A percentile compares a stretch with the other conserved stretches of the same genome.
These are phyloP conservation scores for Entomortierella chlamydospora DNA, from an alignment of 192 early-diverging fungal species.

Conservation along the genomic window DNA sequence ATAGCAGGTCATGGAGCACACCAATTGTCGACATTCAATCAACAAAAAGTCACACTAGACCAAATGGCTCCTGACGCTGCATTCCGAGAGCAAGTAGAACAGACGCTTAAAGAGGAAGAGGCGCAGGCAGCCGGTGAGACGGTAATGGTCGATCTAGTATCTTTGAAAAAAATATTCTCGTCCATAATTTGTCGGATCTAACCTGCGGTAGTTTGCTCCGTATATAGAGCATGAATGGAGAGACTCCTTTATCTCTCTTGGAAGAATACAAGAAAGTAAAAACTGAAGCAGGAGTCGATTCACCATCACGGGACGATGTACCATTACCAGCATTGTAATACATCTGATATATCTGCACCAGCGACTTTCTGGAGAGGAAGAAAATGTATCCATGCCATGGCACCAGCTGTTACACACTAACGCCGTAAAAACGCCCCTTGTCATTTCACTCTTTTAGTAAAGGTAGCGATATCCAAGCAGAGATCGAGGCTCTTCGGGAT, in stretches of 20 bases:
- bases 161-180: background rate
- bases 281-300: slow-evolving; percentile 68
- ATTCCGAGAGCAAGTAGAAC: slow-evolving; percentile 87
- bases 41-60: slow-evolving; percentile 82
- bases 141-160: background rate
- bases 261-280: slow-evolving; percentile 70
- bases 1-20: slow-evolving; percentile 76
- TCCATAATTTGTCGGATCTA: background rate
- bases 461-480: slow-evolving; percentile 81
- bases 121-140: slow-evolving; percentile 21
- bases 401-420: too few species aligned
- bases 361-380: background rate
- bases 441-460: slow-evolving; percentile 65
- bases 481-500: slow-evolving; percentile 84
- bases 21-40: slow-evolving; percentile 85
- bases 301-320: slow-evolving; percentile 71
- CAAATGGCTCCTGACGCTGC: slow-evolving; percentile 74
- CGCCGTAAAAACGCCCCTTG: too few species aligned
- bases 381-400: too few species aligned
- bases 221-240: slow-evolving; percentile 35
- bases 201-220: background rate
- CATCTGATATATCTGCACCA: background rate
- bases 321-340: slow-evolving; percentile 79
- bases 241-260: slow-evolving; percentile 54
- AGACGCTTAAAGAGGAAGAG: slow-evolving; percentile 77